These are phyloP conservation scores for Marasmius tenuissimus DNA, from an alignment of 1,284 basidiomycete species.

Conservation along the genomic window DNA sequence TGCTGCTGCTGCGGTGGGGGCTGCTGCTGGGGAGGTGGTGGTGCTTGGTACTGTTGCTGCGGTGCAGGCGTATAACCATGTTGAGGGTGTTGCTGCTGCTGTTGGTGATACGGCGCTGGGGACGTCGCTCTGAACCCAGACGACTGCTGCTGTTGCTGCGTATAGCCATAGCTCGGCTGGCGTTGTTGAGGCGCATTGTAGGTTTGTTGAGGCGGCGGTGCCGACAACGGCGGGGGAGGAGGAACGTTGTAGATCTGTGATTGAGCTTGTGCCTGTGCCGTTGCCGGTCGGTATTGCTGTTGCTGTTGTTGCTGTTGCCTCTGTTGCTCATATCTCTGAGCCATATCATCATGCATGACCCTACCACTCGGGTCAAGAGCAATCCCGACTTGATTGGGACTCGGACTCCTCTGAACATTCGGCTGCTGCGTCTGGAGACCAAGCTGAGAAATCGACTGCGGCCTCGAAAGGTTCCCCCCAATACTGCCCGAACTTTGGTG, in stretches of 20 bases:
- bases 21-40: constrained; percentile 26
- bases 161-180: constrained; percentile 17
- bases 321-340: constrained; percentile 51
- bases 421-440: background rate
- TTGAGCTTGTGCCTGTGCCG: background rate
- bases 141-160: constrained; percentile 12
- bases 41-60: constrained; percentile 25
- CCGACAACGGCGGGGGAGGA: constrained; percentile 8
- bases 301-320: constrained; percentile 17
- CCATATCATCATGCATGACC: constrained; percentile 82
- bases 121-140: background rate
- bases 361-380: constrained; percentile 65
- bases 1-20: constrained; percentile 22
- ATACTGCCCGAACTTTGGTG: background rate
- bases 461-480: background rate
- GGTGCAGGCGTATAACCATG: constrained; percentile 13
- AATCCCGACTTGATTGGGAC: background rate
- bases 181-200: constrained; percentile 16
- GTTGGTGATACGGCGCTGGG: constrained; percentile 21
- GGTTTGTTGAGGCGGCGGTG: constrained; percentile 25
- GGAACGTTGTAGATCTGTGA: background rate
- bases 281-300: constrained; percentile 8
- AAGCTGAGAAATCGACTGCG: background rate
- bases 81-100: constrained; percentile 18
- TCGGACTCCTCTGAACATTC: background rate